Base-by-base conservation (phyloP, 352 stramenopile genomes). In the Pythium periplocum region DNA sequence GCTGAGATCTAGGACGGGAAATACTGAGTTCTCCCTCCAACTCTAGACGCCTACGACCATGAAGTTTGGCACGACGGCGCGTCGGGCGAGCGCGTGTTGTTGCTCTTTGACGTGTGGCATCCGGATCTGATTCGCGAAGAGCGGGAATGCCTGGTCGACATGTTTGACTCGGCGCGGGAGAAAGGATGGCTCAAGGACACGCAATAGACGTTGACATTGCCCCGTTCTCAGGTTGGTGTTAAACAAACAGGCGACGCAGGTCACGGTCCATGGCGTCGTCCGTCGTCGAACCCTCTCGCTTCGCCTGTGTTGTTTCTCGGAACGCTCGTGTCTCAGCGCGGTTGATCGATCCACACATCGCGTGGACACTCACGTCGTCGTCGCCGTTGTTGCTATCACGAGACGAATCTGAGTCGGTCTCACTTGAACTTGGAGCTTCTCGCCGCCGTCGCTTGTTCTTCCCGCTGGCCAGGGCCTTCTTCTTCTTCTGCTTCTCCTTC, bases 41-140 rank as follows among this genome's bases (percentile, higher is more conserved):
- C 9, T 47, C 6, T 53, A 89, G 81, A 92, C 41, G 68, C 81
- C n/a, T 89, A 87, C 68, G 78, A 89, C 56, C 81, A 92, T 51
- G 81, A 92, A 53, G 81, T 90, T 45, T 92, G 81, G 81, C 76
- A 92, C 56, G 61, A 80, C 45, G 78, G 76, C 11, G 57, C 59
- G 38, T 70, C 70, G 34, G 75, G 77, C 56, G 79, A 90, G 50
- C 79, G 87, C 4, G 85, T 96, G 49, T 50, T 96, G 59, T 56
- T 96, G 61, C 68, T 96, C 6, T 96, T 96, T 61, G 87, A 96
- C 54, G 49, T 90, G 3, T 88, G 79, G 78, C 80, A 90, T 46
- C 76, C 81, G 2, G 75, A 89, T 55, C 64, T 90, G 36, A 66
- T 83, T 6, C 64, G 65, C 36, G 76, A 62, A 36, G 77, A 89